Conservation (phyloP, 495 filamentous ascomycete genomes). For the Penicillium pancosmium region DNA sequence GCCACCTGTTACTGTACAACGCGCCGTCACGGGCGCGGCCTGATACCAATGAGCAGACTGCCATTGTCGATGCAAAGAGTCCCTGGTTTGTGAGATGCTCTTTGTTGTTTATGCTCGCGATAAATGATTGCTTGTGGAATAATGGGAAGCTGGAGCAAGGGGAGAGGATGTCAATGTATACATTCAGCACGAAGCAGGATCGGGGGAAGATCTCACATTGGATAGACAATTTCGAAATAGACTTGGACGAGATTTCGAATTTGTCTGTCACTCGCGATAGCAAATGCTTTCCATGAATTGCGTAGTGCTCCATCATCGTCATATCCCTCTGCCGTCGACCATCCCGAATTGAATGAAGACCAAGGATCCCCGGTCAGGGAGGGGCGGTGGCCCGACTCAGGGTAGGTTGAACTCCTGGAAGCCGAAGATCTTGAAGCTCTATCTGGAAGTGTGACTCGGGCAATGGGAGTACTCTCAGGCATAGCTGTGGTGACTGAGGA, state of each 20-base stretch:
- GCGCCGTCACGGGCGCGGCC: conserved; percentile 52
- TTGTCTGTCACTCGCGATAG: conserved; percentile 31
- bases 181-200: neutral
- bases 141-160: conserved; percentile 43
- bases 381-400: conserved; percentile 18
- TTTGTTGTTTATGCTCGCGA: conserved; percentile 35
- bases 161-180: neutral
- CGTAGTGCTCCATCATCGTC: conserved; percentile 31
- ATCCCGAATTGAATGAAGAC: conserved; percentile 25
- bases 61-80: conserved; percentile 53
- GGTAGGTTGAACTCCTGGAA: conserved; percentile 25
- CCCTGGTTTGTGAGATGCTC: conserved; percentile 44
- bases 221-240: conserved; percentile 49
- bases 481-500: conserved; percentile 7
- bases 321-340: conserved; percentile 25
- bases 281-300: conserved; percentile 38
- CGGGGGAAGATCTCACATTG: conserved; percentile 26
- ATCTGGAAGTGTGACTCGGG: conserved; percentile 7
- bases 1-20: conserved; percentile 32
- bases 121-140: conserved; percentile 48
- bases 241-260: conserved; percentile 41
- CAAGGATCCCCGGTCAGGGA: conserved; percentile 28
- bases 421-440: conserved; percentile 22
- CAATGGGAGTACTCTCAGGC: conserved; percentile 7
- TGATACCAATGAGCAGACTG: conserved; percentile 50